A percentile compares a stretch with the other conserved stretches of the same genome.
These are phyloP conservation scores for Syncephalastrum contaminatum DNA, from an alignment of 371 early-diverging fungal species.

Conservation along the genomic window DNA sequence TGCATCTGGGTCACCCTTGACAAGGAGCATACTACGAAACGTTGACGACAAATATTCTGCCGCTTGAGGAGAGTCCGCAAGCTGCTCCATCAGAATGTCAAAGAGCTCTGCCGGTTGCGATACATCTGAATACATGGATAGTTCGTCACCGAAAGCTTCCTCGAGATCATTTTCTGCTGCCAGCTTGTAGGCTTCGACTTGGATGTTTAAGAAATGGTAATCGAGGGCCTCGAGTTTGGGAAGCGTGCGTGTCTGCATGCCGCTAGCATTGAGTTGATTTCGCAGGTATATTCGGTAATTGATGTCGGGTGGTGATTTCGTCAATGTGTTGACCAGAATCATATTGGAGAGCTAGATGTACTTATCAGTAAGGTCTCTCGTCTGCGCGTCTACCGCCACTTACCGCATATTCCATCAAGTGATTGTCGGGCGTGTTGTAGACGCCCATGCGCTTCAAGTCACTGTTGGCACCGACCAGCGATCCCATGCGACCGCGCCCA, in stretches of 20 bases:
- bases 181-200: slow-evolving; percentile 66
- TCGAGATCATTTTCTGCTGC: slow-evolving; percentile 65
- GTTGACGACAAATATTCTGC: slow-evolving; percentile 63
- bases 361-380: slow-evolving; percentile 5
- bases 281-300: slow-evolving; percentile 67
- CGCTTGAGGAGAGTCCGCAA: slow-evolving; percentile 63
- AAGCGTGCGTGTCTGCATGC: slow-evolving; percentile 36
- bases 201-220: slow-evolving; percentile 59
- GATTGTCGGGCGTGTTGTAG: slow-evolving; percentile 59
- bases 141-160: slow-evolving; percentile 21
- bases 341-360: slow-evolving; percentile 60
- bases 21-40: slow-evolving; percentile 64
- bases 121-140: slow-evolving; percentile 16
- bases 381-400: slow-evolving; percentile 11
- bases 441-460: slow-evolving; percentile 59
- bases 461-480: slow-evolving; percentile 66
- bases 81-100: slow-evolving; percentile 52
- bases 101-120: slow-evolving; percentile 68
- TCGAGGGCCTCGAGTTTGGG: slow-evolving; percentile 60
- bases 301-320: slow-evolving; percentile 64
- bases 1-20: slow-evolving; percentile 56
- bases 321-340: slow-evolving; percentile 72
- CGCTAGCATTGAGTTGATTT: slow-evolving; percentile 64
- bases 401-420: slow-evolving; percentile 67
- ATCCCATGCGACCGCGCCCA: slow-evolving; percentile 73